These are phyloP conservation scores for Candolleomyces efflorescens DNA, from an alignment of 768 basidiomycete genomes.

Conservation along the genomic window DNA sequence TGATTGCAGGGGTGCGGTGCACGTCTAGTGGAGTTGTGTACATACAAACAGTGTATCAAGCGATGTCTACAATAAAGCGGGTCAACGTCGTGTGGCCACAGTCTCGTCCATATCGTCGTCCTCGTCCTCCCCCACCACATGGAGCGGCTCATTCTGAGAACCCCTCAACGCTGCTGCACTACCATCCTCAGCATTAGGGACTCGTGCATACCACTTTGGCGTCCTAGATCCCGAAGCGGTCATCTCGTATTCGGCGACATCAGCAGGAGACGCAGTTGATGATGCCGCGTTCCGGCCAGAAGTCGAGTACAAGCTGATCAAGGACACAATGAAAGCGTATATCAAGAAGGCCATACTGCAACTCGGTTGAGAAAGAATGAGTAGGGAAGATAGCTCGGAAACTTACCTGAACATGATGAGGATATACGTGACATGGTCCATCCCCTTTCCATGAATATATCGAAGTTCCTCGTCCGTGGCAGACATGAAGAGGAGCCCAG, in stretches of 20 bases:
- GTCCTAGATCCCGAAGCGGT: slow-evolving; percentile 19
- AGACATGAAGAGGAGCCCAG: slow-evolving; percentile 88
- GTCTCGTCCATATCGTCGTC: slow-evolving; percentile 20
- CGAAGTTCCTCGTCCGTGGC: slow-evolving; percentile 89
- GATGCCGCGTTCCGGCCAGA: slow-evolving; percentile 52
- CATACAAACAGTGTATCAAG: too few relatives aligned
- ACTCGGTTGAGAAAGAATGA: background rate
- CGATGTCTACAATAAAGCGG: background rate
- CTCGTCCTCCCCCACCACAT: slow-evolving; percentile 54
- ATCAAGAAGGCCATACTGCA: slow-evolving; percentile 69
- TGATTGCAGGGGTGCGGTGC: too few relatives aligned
- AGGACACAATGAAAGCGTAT: slow-evolving; percentile 66
- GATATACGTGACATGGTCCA: slow-evolving; percentile 92
- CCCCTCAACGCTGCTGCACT: background rate
- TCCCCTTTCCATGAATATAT: slow-evolving; percentile 62
- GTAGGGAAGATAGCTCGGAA: background rate
- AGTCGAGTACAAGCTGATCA: slow-evolving; percentile 65
- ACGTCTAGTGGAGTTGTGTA: too few relatives aligned
- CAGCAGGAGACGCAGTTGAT: slow-evolving; percentile 10
- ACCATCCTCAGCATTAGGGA: slow-evolving; percentile 31
- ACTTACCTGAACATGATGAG: slow-evolving; percentile 77
- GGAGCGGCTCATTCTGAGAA: slow-evolving; percentile 20
- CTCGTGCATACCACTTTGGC: slow-evolving; percentile 64
- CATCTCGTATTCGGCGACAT: slow-evolving; percentile 16
- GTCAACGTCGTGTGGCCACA: background rate